Base-by-base conservation (phyloP, 164 flowering plant species). In the Magnolia kwangsiensis region DNA sequence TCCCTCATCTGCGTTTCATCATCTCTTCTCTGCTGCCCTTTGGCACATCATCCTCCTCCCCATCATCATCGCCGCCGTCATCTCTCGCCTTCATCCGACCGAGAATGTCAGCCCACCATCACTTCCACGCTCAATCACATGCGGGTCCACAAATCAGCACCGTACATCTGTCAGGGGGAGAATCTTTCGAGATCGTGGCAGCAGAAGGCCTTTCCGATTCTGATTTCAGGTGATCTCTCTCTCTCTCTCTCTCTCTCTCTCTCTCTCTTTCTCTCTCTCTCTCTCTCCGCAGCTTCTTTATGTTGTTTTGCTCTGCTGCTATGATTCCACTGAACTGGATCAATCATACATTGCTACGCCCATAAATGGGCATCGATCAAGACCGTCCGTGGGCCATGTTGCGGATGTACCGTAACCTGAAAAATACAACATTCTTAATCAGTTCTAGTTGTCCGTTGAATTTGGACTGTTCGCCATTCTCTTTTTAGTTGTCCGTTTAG, bases 221-320 rank as follows among this genome's bases (percentile, higher is more conserved):
- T n/a, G 88, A 92, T 7, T 94, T 94, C 90, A 88, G 93, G 98
- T 67, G 37, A 79, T 67, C 69, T 71, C n/a, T 16, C 8, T 68
- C 7, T 27, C 13, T 69, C 45, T 59, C 16, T 61, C 20, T n/a
- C 69, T 10, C 4, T 37, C 45, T 37, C 45, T 37, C 45, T 37
- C 45, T 37, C 45, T 37, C 45, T 31, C 37, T 31, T 2, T 31
- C 37, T 37, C 45, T 37, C 45, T 37, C 45, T 37, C 45, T 37
- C 45, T 37, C 45, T 37, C 45, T 4, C 45, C 7, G 6, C 45
- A 37, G 45, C 45, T 37, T 37, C 45, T 37, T 37, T 37, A 37
- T 2, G 45, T 37, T 37, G 45, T 4, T 37, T 37, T 37, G 45
- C 45, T 37, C 7, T 37, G 45, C 45, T 37, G 45, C 45, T 37